phyloP scores from a whole-genome alignment of 352 stramenopile species.

The Chrysophaeum taylorii region DNA sequence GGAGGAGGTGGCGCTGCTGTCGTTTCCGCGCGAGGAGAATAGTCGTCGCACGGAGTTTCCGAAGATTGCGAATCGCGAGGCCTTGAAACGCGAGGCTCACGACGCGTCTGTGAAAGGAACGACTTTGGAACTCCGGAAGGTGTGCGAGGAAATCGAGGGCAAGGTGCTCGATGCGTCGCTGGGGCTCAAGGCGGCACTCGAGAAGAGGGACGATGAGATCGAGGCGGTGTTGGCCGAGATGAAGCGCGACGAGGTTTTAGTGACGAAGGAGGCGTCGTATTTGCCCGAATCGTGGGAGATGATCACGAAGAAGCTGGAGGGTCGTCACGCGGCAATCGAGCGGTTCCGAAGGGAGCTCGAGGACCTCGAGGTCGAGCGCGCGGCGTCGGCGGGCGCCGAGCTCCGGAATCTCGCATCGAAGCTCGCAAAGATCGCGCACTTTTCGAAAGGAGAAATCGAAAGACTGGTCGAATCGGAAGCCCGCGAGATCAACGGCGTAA shows the following conservation, averaged over 20 bases:
- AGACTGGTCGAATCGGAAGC: conserved; percentile 26
- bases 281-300: conserved; percentile 20
- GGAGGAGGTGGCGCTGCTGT: neutral
- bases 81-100: neutral
- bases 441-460: conserved; percentile 31
- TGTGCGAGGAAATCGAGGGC: conserved; percentile 13
- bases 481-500: conserved; percentile 57
- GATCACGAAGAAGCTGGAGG: conserved; percentile 16
- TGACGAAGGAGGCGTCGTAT: conserved; percentile 20
- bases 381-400: conserved; percentile 6
- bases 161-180: conserved; percentile 7
- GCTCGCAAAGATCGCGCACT: conserved; percentile 22
- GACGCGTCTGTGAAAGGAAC: neutral
- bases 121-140: too few relatives aligned
- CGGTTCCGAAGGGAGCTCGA: conserved; percentile 21
- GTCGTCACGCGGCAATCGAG: conserved; percentile 8
- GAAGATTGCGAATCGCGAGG: neutral
- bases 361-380: conserved; percentile 14
- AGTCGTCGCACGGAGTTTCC: neutral
- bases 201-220: conserved; percentile 16
- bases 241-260: conserved; percentile 23
- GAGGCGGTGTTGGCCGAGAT: conserved; percentile 12
- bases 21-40: neutral
- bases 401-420: conserved; percentile 24
- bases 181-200: conserved; percentile 2